Evolutionary conservation across 805 yeast species (phyloP), one percentile per base, ranked within the genome.

Genomic region (Ogataea pilisensis): DNA sequence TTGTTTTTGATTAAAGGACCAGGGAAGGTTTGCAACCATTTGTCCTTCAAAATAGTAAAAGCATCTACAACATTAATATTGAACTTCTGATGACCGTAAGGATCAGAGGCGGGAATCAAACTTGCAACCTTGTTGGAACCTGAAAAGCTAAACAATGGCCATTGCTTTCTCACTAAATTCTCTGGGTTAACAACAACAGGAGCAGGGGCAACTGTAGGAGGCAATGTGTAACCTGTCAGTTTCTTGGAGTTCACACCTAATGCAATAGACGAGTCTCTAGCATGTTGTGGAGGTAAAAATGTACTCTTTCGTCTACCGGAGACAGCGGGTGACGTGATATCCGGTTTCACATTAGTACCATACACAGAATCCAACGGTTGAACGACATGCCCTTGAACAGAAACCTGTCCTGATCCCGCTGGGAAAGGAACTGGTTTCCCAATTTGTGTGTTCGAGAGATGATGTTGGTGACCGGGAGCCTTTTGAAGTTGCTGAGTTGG

Each of bases 111-210:
- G 6, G 81, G 78, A 33, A 76, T 54, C 41, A 72, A 66, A 28
- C 67, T 66, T 3, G 73, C 70, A 16, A 75, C 53, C 34, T 66
- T 71, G 6, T 64, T 60, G 3, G 77, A 68, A 17, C 63, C 64
- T 21, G 77, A 68, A 84, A 93, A 88, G 43, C 73, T 69, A 57
- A 86, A 83, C 26, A 88, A 56, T 0, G 96, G 95, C 62, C 83
- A 84, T 55, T 85, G 95, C 40, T 84, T 69, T 35, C 65, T 61
- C 19, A 70, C 60, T 38, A 82, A 59, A 19, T 78, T 74, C 38
- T 73, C 75, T 7, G 85, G 83, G 45, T 79, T 73, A 24, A 65
- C 62, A 7, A 69, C 64, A 30, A 54, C 63, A 1, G 66, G 65
- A 2, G 66, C 66, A 17, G 66, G 65, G 3, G 61, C 38, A 49